Base-by-base conservation (phyloP, 176 grass and related monocot species). In the Chloris gayana region DNA sequence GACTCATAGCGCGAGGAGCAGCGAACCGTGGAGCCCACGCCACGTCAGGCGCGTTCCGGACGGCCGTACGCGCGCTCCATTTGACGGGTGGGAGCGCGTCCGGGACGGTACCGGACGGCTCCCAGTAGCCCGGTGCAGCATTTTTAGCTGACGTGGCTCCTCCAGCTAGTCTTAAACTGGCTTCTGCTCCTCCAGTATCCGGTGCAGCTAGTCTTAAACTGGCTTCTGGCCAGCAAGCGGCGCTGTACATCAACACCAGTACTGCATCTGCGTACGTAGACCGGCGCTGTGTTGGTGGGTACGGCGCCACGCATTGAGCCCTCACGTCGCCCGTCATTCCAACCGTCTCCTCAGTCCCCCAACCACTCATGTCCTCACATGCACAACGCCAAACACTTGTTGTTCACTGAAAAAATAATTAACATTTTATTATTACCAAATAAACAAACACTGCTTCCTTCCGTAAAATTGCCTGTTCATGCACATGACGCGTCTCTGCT, bases 271-370 rank as follows among this genome's bases (percentile, higher is more conserved):
- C 21, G 4, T 39, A 11, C 18, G 0, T 35, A 30, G 33, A 58
- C 25, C 75, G 27, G 14, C 5, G 76, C 82, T 77, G 82, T 84
- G 14, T 14, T 14, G 34, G 30, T 3, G 6, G 32, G 63, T 35
- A 37, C 63, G 63, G 63, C 42, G 47, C 39, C 54, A 33, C 68
- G 58, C 30, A 26, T 8, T 62, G 87, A 84, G 63, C 53, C 44
- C 62, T 84, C 81, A 75, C 81, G 63, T 75, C 81, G 76, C 75
- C 53, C 17, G 76, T 84, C 86, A 84, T 75, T 88, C 69, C 70
- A 75, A 42, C 68, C 80, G 30, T 83, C 80, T 46, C 22, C 7
- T 63, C 27, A 13, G 67, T 42, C 22, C 35, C 37, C 8, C 66
- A n/a, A 10, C 14, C 56, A 50, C 47, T 50, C 15, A 50, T 50